phyloP scores from a whole-genome alignment of 2,329 filamentous ascomycete species.

The Colletotrichum australisinense region DNA sequence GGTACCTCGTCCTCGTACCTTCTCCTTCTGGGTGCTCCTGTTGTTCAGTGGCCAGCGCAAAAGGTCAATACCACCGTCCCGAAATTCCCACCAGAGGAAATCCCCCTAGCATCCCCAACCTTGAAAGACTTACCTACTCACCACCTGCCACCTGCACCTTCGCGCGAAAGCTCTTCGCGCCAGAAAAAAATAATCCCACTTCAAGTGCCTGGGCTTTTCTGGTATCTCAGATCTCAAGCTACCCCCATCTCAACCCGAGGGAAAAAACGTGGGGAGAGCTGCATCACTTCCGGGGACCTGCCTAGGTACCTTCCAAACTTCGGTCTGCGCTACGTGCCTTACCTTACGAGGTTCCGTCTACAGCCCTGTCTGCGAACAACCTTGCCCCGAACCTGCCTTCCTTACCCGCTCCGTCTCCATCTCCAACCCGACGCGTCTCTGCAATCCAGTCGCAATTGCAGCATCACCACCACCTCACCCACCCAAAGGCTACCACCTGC shows the following conservation, averaged over 20 bases:
- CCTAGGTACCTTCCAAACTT: neutral
- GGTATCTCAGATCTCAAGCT: neutral
- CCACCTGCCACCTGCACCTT: neutral
- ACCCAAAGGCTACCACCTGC: neutral
- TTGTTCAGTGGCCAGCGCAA: neutral
- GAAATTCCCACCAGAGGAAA: neutral
- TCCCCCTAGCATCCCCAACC: neutral
- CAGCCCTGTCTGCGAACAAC: constrained; percentile 25
- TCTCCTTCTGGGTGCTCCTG: neutral
- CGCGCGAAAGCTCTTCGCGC: neutral
- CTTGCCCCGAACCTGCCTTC: constrained; percentile 4
- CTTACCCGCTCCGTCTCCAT: constrained; percentile 6
- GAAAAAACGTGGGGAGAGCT: constrained; percentile 16
- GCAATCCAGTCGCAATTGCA: constrained; percentile 18
- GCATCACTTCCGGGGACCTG: neutral
- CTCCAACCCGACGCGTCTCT: constrained; percentile 33
- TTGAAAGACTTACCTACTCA: neutral
- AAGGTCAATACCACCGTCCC: neutral
- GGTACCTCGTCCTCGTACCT: neutral
- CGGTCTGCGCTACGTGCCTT: constrained; percentile 3
- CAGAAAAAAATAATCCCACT: neutral
- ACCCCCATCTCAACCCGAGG: constrained; percentile 1
- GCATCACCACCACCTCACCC: constrained; percentile 23
- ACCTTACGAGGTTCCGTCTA: neutral
- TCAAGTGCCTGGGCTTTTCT: neutral